These are phyloP conservation scores for Coffea humblotiana DNA, from an alignment of 305 asterid species.

Conservation along the genomic window DNA sequence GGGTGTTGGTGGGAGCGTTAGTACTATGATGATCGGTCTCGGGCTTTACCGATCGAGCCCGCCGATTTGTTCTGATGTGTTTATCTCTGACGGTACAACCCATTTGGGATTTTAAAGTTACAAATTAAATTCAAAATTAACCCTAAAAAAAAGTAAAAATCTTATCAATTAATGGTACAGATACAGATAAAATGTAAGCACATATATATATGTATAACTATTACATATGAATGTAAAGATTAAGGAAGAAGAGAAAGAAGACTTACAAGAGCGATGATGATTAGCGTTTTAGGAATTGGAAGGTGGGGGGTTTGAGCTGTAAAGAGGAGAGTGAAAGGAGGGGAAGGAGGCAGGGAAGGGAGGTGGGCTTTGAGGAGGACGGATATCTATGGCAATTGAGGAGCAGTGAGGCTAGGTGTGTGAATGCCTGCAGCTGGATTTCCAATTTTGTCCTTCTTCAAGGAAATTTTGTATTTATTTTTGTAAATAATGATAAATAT, in stretches of 20 bases:
- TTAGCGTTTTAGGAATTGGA: slow-evolving; percentile 13
- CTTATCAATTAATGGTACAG: slow-evolving; percentile 21
- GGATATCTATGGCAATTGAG: background rate
- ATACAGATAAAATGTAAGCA: background rate
- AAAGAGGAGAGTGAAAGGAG: slow-evolving; percentile 4
- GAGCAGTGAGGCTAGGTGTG: background rate
- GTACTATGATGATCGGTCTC: slow-evolving; percentile 46
- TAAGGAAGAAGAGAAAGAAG: slow-evolving; percentile 10
- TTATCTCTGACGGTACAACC: slow-evolving; percentile 70
- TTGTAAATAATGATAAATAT: background rate
- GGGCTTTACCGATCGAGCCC: slow-evolving; percentile 65
- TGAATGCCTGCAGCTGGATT: background rate
- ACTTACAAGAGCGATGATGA: slow-evolving; percentile 40
- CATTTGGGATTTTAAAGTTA: slow-evolving; percentile 37
- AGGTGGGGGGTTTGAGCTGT: slow-evolving; percentile 18
- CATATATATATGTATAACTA: background rate
- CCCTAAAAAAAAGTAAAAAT: slow-evolving; percentile 22
- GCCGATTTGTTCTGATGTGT: slow-evolving; percentile 60
- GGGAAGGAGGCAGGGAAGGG: background rate
- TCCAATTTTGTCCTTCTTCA: background rate
- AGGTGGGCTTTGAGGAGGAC: background rate
- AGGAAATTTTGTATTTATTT: background rate
- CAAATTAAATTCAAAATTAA: slow-evolving; percentile 27
- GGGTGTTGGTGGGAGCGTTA: slow-evolving; percentile 21
- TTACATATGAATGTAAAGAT: background rate